Base-by-base conservation (phyloP, 192 early-diverging fungal species). In the Geosiphon pyriformis region DNA sequence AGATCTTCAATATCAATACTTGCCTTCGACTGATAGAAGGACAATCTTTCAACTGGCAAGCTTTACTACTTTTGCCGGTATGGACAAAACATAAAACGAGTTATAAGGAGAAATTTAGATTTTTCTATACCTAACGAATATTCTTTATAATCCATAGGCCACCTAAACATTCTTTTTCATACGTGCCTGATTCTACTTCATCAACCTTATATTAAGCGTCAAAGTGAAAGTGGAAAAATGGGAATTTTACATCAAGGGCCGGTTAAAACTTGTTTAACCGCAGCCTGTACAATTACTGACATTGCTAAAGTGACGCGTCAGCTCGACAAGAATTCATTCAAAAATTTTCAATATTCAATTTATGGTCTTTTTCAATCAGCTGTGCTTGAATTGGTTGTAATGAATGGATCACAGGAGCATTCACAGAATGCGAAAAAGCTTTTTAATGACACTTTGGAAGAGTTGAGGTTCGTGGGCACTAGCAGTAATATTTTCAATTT, bases 1-100 rank as follows among this genome's bases (percentile, higher is more conserved):
- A 30, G 55, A 57, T 17, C 49, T 67, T n/a, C 65, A 67, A 57
- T 67, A 67, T 67, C 65, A 67, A 67, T 67, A 67, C 57, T 67
- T 67, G 32, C 37, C 54, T 11, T 54, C 34, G 42, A 58, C 53
- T 15, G 65, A 67, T 32, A 18, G 8, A 4, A 34, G 37, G 30
- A 48, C 23, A 22, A 22, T 57, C 4, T 47, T 67, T 15, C 65
- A 67, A 57, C 47, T 67, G 23, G 22, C 53, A 0, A 67, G 29
- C 3, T 67, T 67, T 57, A 50, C 65, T 0, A 11, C 35, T 20
- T 57, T 46, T 57, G 65, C 54, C 15, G 65, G n/a, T n/a, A n/a
- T n/a, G n/a, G n/a, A n/a, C 17, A n/a, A 49, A n/a, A 20, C 22
- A 49, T 0, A 48, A 49, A 20, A 1, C 17, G 22, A 49, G n/a